Percentiles rank a stretch among this genome's conserved stretches.
Conservation (phyloP, 2,329 filamentous ascomycete species). For the Grosmannia clavigera region DNA sequence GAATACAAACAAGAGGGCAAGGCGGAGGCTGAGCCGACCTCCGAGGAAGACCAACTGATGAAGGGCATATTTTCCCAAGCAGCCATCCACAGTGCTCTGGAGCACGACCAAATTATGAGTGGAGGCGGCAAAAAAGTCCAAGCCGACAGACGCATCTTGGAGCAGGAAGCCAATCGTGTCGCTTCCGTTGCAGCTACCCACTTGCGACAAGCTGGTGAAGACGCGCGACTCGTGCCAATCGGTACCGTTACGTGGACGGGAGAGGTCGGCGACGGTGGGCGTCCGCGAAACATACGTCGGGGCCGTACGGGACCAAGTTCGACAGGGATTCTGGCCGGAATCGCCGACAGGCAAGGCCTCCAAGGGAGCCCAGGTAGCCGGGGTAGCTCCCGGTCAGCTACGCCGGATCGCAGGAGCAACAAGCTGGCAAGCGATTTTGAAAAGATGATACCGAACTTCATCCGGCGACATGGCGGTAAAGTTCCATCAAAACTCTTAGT, state of each 20-base stretch:
- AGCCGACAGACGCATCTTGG: conserved; percentile 66
- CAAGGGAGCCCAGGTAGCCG: conserved; percentile 21
- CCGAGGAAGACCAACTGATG: conserved; percentile 65
- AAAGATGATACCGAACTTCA: conserved; percentile 64
- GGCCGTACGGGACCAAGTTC: conserved; percentile 36
- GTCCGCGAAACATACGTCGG: conserved; percentile 40
- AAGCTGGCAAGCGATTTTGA: conserved; percentile 51
- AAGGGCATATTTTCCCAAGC: conserved; percentile 79
- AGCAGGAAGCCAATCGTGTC: conserved; percentile 68
- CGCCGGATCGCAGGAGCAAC: conserved; percentile 20
- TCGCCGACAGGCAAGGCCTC: conserved; percentile 45
- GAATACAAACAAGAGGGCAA: conserved; percentile 35
- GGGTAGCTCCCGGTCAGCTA: conserved; percentile 29
- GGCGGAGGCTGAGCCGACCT: conserved; percentile 20
- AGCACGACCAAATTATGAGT: conserved; percentile 85
- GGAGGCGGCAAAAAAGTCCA: conserved; percentile 58
- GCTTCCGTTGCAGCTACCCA: conserved; percentile 67
- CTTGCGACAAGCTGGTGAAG: conserved; percentile 59
- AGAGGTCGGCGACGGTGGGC: conserved; percentile 63
- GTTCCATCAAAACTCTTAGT: conserved; percentile 77
- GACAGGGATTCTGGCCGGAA: conserved; percentile 40
- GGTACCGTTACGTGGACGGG: conserved; percentile 94
- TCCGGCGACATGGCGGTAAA: conserved; percentile 63
- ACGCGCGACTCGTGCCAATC: conserved; percentile 59
- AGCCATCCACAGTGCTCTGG: conserved; percentile 78